phyloP scores from a whole-genome alignment of 768 basidiomycete genomes.

The Kwoniella bestiolae region DNA sequence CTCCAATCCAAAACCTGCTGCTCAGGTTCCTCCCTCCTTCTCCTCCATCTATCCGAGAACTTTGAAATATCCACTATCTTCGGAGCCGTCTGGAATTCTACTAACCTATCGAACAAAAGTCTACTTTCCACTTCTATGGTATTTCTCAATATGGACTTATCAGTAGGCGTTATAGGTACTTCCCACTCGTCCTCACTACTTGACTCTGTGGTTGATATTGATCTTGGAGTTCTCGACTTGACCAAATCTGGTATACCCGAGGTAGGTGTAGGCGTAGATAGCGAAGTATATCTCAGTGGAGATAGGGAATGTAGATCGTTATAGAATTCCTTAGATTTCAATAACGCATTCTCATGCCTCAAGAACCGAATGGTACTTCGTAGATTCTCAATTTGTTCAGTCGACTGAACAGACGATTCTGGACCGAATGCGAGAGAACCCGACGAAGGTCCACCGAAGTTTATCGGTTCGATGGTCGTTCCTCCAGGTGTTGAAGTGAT shows the following conservation, averaged over 20 bases:
- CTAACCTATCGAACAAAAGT: conserved; percentile 83
- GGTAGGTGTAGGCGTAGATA: neutral
- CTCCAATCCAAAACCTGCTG: conserved; percentile 76
- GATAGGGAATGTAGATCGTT: conserved; percentile 78
- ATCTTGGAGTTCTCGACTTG: conserved; percentile 47
- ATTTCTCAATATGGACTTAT: conserved; percentile 53
- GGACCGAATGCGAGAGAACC: conserved; percentile 63
- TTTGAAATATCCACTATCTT: conserved; percentile 81
- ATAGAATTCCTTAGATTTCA: conserved; percentile 89
- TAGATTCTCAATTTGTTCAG: conserved; percentile 93
- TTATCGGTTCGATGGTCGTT: conserved; percentile 66
- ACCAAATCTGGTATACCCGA: conserved; percentile 53
- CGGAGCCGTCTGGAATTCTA: conserved; percentile 79
- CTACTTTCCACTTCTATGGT: conserved; percentile 80
- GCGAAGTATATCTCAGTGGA: conserved; percentile 60
- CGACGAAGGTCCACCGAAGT: conserved; percentile 62
- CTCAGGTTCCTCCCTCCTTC: conserved; percentile 77
- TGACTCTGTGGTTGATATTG: conserved; percentile 44
- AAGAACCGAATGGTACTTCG: conserved; percentile 88
- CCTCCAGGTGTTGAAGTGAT: conserved; percentile 13
- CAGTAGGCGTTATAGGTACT: conserved; percentile 12
- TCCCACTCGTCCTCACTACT: conserved; percentile 26
- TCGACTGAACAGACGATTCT: conserved; percentile 76
- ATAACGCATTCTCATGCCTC: conserved; percentile 88
- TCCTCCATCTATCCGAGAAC: conserved; percentile 68